These are phyloP conservation scores for Sherardia arvensis DNA, from an alignment of 257 asterid species.

Conservation along the genomic window DNA sequence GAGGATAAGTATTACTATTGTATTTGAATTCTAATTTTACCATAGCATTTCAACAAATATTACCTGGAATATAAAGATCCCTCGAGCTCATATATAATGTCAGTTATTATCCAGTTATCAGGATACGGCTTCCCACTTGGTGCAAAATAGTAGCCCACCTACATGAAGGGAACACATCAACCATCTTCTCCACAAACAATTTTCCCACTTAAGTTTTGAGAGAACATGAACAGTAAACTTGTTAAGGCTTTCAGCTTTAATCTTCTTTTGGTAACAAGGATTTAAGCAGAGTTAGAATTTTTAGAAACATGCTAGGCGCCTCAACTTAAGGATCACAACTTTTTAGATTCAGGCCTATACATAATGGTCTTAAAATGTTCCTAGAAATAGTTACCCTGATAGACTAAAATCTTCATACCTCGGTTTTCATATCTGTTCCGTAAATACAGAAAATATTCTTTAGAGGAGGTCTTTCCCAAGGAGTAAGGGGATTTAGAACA, in stretches of 20 bases:
- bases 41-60: background rate
- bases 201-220: background rate
- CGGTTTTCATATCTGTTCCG: slow-evolving; percentile 81
- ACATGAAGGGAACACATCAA: slow-evolving; percentile 17
- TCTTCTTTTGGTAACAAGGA: background rate
- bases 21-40: too few species aligned
- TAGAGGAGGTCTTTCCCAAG: slow-evolving; percentile 99
- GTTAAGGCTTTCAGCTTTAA: background rate
- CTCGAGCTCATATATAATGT: slow-evolving; percentile 73
- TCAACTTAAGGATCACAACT: background rate
- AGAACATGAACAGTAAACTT: too few species aligned
- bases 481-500: slow-evolving; percentile 93
- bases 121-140: slow-evolving; percentile 99
- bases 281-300: background rate
- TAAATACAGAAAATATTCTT: slow-evolving; percentile 95
- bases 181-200: background rate
- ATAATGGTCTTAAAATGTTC: background rate
- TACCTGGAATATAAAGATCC: slow-evolving; percentile 93
- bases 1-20: background rate
- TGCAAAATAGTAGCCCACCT: slow-evolving; percentile 98
- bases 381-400: background rate
- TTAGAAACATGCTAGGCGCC: background rate
- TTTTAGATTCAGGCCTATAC: background rate
- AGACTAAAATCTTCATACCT: slow-evolving; percentile 44
- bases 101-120: slow-evolving; percentile 97